Percentiles rank a stretch among this genome's conserved stretches.
Evolutionary conservation across 768 basidiomycete genomes (phyloP).

Genomic region (Cystobasidium onofrii): DNA sequence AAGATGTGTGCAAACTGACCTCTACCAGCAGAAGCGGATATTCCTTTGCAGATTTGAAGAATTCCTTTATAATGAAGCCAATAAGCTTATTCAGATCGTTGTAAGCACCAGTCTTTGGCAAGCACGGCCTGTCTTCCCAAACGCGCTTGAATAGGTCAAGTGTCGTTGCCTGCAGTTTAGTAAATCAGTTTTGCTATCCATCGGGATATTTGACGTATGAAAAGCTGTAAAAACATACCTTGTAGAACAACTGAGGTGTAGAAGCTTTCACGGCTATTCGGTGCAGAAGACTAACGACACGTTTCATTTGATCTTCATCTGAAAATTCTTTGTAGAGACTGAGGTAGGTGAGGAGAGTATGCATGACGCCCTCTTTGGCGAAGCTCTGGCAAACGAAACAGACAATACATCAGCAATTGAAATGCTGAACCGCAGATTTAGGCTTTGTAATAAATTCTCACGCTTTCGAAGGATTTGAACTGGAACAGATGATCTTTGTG

Average conservation of each 20-base stretch:
- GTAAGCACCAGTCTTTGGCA: conserved; percentile 68
- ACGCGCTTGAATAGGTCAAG: conserved; percentile 80
- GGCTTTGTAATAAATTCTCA: no score
- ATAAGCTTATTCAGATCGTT: conserved; percentile 77
- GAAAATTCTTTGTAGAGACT: conserved; percentile 73
- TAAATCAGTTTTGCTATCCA: no score
- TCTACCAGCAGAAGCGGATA: conserved; percentile 82
- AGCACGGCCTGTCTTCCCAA: conserved; percentile 66
- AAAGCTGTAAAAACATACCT: conserved; percentile 54
- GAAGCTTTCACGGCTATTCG: conserved; percentile 83
- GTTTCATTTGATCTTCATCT: conserved; percentile 70
- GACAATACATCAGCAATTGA: no score
- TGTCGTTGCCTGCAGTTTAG: conserved; percentile 63
- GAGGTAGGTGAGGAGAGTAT: conserved; percentile 74
- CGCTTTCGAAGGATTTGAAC: conserved; percentile 83
- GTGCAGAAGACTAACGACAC: conserved; percentile 79
- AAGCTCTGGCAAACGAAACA: conserved; percentile 61
- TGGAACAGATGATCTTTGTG: conserved; percentile 79
- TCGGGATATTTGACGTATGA: no score
- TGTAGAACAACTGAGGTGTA: conserved; percentile 91
- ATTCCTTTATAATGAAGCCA: conserved; percentile 77
- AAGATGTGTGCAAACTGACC: no score
- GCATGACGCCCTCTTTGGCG: conserved; percentile 72
- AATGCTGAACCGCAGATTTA: no score
- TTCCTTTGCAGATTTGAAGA: conserved; percentile 82